Evolutionary conservation across 306 rosid genomes (phyloP).

Genomic region (Erythrophleum fordii): DNA sequence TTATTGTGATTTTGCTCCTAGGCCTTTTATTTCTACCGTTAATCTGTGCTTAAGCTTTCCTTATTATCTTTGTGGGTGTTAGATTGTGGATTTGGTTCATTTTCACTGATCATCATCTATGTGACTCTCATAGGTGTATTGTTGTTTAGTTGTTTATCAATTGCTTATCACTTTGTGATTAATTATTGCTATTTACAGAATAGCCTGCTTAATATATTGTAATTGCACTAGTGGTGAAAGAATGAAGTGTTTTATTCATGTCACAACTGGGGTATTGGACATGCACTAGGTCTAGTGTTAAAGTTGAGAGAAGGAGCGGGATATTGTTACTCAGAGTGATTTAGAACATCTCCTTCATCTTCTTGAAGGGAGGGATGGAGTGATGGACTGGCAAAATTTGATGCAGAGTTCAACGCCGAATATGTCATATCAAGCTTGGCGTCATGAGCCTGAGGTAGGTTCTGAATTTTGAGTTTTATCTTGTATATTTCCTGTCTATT

Average conservation of each 20-base stretch:
- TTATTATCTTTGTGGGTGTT: neutral
- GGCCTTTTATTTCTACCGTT: neutral
- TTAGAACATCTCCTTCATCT: constrained; percentile 79
- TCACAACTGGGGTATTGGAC: constrained; percentile 35
- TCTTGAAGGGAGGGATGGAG: constrained; percentile 70
- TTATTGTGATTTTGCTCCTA: constrained; percentile 1
- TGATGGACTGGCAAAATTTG: constrained; percentile 84
- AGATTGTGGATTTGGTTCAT: neutral
- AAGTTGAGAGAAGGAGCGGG: constrained; percentile 56
- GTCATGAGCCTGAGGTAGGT: constrained; percentile 91
- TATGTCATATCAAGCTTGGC: constrained; percentile 93
- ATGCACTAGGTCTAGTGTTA: constrained; percentile 45
- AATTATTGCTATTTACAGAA: neutral
- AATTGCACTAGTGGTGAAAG: constrained; percentile 15
- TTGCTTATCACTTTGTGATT: neutral
- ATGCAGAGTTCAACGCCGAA: constrained; percentile 76
- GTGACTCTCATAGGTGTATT: constrained; percentile 2
- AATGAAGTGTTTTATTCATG: constrained; percentile 23
- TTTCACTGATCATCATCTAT: constrained; percentile 3
- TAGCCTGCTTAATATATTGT: constrained; percentile 2
- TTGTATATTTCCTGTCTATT: constrained; percentile 26
- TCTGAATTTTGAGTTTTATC: constrained; percentile 11
- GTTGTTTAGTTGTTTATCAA: neutral
- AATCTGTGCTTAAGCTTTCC: neutral
- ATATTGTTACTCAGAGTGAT: constrained; percentile 70